phyloP scores from a whole-genome alignment of 805 yeast species.

The Kluyveromyces wickerhamii region DNA sequence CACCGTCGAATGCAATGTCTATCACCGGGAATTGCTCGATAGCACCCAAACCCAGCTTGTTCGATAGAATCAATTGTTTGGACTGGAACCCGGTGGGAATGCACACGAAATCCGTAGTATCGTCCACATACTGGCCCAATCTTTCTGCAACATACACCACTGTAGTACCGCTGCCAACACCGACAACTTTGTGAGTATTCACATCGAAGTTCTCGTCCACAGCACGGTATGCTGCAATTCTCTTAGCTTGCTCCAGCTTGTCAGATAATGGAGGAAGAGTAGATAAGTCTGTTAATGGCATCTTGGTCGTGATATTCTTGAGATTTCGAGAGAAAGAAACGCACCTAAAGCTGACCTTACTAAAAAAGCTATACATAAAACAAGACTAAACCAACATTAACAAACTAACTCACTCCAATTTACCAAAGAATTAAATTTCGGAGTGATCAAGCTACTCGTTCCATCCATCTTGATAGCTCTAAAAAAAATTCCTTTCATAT shows the following conservation, averaged over 20 bases:
- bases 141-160: slow-evolving; percentile 97
- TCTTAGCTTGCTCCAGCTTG: slow-evolving; percentile 73
- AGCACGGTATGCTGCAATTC: slow-evolving; percentile 83
- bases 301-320: not conserved
- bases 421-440: no score
- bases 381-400: no score
- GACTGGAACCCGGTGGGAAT: slow-evolving; percentile 97
- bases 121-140: slow-evolving; percentile 46
- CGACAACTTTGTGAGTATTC: slow-evolving; percentile 61
- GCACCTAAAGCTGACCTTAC: no score
- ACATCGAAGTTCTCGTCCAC: slow-evolving; percentile 64
- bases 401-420: no score
- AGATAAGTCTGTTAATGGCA: slow-evolving; percentile 14
- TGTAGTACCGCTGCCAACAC: slow-evolving; percentile 95
- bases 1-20: slow-evolving; percentile 96
- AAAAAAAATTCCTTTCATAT: no score
- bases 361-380: no score
- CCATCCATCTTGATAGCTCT: no score
- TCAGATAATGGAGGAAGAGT: slow-evolving; percentile 26
- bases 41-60: slow-evolving; percentile 69
- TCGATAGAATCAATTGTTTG: slow-evolving; percentile 71
- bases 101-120: slow-evolving; percentile 50
- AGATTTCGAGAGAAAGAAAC: no score
- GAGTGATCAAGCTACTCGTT: no score
- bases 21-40: slow-evolving; percentile 76